A percentile compares a stretch with the other conserved stretches of the same genome.
phyloP scores from a whole-genome alignment of 805 yeast species.

The Kodamaea jinghongensis region DNA sequence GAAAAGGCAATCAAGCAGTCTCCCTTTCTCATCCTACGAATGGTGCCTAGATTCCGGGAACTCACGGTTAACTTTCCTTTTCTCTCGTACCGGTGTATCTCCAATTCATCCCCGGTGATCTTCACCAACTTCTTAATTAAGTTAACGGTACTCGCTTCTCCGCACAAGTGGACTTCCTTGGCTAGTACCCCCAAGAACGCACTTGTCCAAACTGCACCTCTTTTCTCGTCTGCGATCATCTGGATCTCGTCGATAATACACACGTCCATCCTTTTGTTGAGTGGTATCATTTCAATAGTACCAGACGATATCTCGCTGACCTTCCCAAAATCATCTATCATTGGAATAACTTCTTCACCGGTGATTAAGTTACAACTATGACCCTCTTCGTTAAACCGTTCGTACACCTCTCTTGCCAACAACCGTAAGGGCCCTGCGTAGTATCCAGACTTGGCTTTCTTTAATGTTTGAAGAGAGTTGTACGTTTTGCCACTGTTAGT shows the following conservation, averaged over 20 bases:
- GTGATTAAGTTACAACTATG: conserved; percentile 80
- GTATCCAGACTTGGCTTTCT: conserved; percentile 67
- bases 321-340: conserved; percentile 65
- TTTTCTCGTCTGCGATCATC: conserved; percentile 73
- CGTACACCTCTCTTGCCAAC: conserved; percentile 88
- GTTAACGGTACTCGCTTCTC: conserved; percentile 83
- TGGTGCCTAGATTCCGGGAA: conserved; percentile 25
- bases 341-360: conserved; percentile 89
- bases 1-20: conserved; percentile 91
- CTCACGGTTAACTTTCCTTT: conserved; percentile 68
- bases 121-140: conserved; percentile 56
- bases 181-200: conserved; percentile 87
- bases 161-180: conserved; percentile 86
- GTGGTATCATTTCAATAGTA: conserved; percentile 91
- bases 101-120: conserved; percentile 77
- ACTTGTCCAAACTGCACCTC: conserved; percentile 96
- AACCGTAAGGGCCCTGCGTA: conserved; percentile 94
- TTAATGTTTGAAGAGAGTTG: conserved; percentile 68
- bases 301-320: conserved; percentile 79
- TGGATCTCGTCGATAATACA: conserved; percentile 95
- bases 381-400: conserved; percentile 65
- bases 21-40: conserved; percentile 54
- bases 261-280: conserved; percentile 66
- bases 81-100: conserved; percentile 69
- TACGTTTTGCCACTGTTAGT: conserved; percentile 96